Conservation (phyloP, 805 yeast genomes). For the Brettanomyces nanus region DNA sequence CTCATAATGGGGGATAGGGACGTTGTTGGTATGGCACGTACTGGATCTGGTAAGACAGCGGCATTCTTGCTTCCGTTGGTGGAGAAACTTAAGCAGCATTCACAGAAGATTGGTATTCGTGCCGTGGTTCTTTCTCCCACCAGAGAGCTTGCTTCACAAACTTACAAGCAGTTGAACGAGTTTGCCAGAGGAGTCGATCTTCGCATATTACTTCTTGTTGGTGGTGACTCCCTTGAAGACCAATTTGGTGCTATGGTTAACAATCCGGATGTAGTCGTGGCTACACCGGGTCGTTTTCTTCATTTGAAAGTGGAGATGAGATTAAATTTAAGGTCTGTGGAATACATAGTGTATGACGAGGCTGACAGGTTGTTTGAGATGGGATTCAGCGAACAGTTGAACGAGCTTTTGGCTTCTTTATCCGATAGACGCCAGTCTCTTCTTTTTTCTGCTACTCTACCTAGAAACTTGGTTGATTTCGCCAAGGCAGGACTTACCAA, state of each 20-base stretch:
- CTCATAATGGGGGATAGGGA: slow-evolving; percentile 79
- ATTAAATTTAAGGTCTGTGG: slow-evolving; percentile 72
- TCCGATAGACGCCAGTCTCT: slow-evolving; percentile 82
- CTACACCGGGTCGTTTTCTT: slow-evolving; percentile 96
- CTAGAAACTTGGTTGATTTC: slow-evolving; percentile 85
- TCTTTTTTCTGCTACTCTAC: slow-evolving; percentile 91
- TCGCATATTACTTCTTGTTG: slow-evolving; percentile 74
- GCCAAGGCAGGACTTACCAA: slow-evolving; percentile 94
- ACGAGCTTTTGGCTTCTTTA: slow-evolving; percentile 76
- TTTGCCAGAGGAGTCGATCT: slow-evolving; percentile 79
- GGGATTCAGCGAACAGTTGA: slow-evolving; percentile 92
- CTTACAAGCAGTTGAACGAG: slow-evolving; percentile 81
- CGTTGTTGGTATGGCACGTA: slow-evolving; percentile 99
- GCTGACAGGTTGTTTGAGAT: slow-evolving; percentile 95
- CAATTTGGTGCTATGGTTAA: slow-evolving; percentile 89
- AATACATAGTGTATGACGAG: slow-evolving; percentile 92
- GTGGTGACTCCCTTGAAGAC: slow-evolving; percentile 98
- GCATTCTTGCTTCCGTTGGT: slow-evolving; percentile 89
- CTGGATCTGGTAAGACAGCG: slow-evolving; percentile 99
- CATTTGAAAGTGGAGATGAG: slow-evolving; percentile 96
- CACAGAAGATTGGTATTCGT: slow-evolving; percentile 81
- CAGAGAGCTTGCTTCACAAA: slow-evolving; percentile 93
- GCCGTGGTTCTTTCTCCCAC: slow-evolving; percentile 89
- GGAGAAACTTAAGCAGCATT: slow-evolving; percentile 75
- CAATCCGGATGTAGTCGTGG: slow-evolving; percentile 90